Conservation (phyloP, 2,329 filamentous ascomycete genomes). For the Pyricularia sp. region DNA sequence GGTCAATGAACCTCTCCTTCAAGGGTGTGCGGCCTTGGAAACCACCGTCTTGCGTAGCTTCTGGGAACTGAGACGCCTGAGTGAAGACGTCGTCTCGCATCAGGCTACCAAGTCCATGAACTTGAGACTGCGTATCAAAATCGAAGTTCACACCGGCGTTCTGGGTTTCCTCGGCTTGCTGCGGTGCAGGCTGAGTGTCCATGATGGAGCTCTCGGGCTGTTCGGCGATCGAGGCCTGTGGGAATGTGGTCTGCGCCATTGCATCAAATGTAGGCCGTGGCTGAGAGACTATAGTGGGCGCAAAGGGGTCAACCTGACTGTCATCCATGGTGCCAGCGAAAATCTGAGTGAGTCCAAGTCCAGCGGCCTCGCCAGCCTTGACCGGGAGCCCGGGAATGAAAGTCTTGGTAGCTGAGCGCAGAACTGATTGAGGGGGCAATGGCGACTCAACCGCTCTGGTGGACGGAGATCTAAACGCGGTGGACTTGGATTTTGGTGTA, state of each 20-base stretch:
- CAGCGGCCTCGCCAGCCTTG: constrained; percentile 41
- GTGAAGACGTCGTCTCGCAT: constrained; percentile 27
- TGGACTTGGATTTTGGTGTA: constrained; percentile 39
- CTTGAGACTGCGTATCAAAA: constrained; percentile 42
- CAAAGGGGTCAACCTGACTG: constrained; percentile 29
- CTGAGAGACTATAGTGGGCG: constrained; percentile 28
- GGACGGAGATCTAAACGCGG: constrained; percentile 30
- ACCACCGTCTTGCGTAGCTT: constrained; percentile 73
- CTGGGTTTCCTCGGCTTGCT: constrained; percentile 24
- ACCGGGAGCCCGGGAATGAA: constrained; percentile 62
- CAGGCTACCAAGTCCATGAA: constrained; percentile 48
- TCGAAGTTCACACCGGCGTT: constrained; percentile 43
- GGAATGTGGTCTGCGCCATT: constrained; percentile 21
- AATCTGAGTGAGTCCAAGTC: constrained; percentile 76
- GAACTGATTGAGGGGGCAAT: constrained; percentile 50
- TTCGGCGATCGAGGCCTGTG: constrained; percentile 48
- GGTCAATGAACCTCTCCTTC: constrained; percentile 53
- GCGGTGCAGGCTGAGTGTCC: constrained; percentile 37
- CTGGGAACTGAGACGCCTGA: constrained; percentile 52
- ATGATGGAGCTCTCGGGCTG: constrained; percentile 43
- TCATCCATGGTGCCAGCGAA: constrained; percentile 83
- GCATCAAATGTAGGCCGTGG: constrained; percentile 48
- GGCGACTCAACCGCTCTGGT: constrained; percentile 35
- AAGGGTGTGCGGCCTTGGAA: constrained; percentile 67
- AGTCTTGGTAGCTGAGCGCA: constrained; percentile 59